Evolutionary conservation across 768 basidiomycete species (phyloP), one percentile per base, ranked within the genome.

Genomic region (Termitomyces sp.): DNA sequence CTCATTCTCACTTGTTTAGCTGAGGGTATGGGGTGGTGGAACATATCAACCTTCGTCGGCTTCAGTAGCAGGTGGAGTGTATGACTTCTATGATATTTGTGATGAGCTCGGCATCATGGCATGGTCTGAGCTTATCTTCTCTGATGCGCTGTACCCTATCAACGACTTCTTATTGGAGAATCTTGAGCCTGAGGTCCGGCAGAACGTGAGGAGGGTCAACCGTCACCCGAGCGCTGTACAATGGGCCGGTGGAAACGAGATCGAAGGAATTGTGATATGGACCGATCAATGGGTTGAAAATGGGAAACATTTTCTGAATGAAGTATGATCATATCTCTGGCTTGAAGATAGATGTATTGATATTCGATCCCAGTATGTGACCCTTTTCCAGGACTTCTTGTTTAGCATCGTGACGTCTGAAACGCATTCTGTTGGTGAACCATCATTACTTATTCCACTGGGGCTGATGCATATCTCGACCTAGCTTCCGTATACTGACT

Each of bases 71-170:
- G 72, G 73, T 1, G 82, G 81, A 24, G 76, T 73, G 10, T 83
- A 85, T 63, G 75, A 80, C 59, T 83, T 84, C 61, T 84, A 84
- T 66, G 75, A 77, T 0, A 64, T 81, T 24, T 84, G 82, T 64
- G 82, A 85, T 64, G 82, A 84, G 60, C 73, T 85, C 0, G 82
- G 83, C 7, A 81, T 84, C 59, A 69, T 85, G 48, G 82, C 77
- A 1, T 84, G 83, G 83, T 82, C 82, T 1, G 83, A 85, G 61
- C 76, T 84, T 53, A 81, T 82, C 51, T 84, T 83, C 68, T 83
- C 83, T 0, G 83, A 84, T 56, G 69, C 78, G 1, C 60, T 83
- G 26, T 84, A 82, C 59, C 79, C 82, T 2, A 76, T 82, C 68
- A 82, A 84, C 59, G 71, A 75, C 58, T 84, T 81, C 60, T 55